Base-by-base conservation (phyloP, 2,329 filamentous ascomycete species). In the Diplodia corticola region DNA sequence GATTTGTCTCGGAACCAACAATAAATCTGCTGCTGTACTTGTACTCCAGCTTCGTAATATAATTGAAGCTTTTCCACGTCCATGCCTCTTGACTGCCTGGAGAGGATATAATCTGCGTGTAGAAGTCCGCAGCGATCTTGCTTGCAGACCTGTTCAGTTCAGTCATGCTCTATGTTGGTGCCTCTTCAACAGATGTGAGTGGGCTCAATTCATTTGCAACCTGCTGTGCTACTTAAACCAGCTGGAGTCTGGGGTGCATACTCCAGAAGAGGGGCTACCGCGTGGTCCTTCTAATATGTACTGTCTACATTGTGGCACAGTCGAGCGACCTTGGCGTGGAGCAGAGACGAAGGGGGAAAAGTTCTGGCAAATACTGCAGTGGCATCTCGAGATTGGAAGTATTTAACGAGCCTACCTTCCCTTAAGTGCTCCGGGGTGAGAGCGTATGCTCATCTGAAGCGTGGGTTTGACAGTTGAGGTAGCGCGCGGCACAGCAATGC, bases 401-500 rank as follows among this genome's bases (percentile, higher is more conserved):
- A 4, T 57, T 44, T 44, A 35, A 10, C 54, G 54, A 57, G 33
- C n/a, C 12, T 22, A 44, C 33, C 35, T 57, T 57, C 54, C 54
- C 22, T 57, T 57, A 35, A 44, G 7, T 20, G 50, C 9, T 7
- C 26, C 15, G 15, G 15, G 15, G 26, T 15, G 15, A 26, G 17
- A 33, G 26, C 50, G 26, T 7, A 15, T 9, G 51, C 30, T 37
- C 28, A 28, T 37, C 30, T 54, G 30, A 54, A 30, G 35, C 54
- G n/a, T 57, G 22, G 24, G 9, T 54, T 26, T n/a, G 35, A 44
- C 53, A 24, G 53, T 40, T 22, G 53, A n/a, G 53, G 30, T 9
- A 57, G 54, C 35, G 54, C 35, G 54, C 35, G 54, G 54, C 54
- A 17, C 35, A 57, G 54, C 54, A 44, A 15, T 26, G 35, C 54